Evolutionary conservation across 805 yeast genomes (phyloP).

Genomic region (Candida cerambycidarum): DNA sequence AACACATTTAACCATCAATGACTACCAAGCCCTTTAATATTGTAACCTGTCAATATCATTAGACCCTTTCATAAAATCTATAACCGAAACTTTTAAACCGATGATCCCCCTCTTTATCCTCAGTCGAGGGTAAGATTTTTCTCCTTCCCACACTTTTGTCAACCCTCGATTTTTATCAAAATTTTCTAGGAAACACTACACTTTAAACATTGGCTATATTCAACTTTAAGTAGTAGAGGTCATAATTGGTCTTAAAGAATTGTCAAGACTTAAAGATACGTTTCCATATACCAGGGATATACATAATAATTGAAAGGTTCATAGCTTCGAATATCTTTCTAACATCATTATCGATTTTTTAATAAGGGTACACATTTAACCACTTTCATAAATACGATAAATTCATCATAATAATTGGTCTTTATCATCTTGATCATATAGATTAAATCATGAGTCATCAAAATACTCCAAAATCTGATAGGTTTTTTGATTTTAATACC

Average conservation of each 20-base stretch:
- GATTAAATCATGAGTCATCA: constrained; percentile 43
- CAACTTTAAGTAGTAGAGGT: constrained; percentile 1
- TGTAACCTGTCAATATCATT: no score
- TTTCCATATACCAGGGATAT: no score
- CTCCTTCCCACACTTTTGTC: constrained; percentile 1
- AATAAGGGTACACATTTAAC: no score
- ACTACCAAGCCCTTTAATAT: no score
- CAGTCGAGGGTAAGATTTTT: neutral
- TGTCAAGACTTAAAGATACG: neutral
- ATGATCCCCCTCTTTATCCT: neutral
- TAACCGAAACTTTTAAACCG: neutral
- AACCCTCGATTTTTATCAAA: constrained; percentile 7
- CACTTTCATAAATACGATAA: neutral
- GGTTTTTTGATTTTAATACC: constrained; percentile 7
- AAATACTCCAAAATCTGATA: constrained; percentile 30
- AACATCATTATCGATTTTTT: no score
- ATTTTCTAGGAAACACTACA: constrained; percentile 6
- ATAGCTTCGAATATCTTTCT: no score
- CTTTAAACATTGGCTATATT: neutral
- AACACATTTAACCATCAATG: no score
- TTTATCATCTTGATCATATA: no score
- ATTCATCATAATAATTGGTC: no score
- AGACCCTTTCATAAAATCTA: no score
- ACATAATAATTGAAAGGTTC: no score
- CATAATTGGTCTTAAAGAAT: constrained; percentile 1